Conservation (phyloP, 1,284 basidiomycete species). For the Cryptococcus depauperatus region DNA sequence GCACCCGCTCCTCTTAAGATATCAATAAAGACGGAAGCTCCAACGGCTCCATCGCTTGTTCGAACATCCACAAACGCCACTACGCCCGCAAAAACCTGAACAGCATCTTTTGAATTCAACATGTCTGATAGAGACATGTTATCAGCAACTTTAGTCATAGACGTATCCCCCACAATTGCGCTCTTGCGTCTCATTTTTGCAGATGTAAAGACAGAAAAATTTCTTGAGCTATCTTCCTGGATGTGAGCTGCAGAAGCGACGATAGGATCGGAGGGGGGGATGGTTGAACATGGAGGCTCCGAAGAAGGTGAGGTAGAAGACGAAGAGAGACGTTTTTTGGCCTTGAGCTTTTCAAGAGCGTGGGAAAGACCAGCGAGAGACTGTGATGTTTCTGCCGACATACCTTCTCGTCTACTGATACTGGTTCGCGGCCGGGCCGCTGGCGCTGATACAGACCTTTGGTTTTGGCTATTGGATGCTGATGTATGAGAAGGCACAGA, state of each 20-base stretch:
- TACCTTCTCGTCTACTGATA: constrained; percentile 25
- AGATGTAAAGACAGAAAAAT: constrained; percentile 5
- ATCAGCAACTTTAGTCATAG: not conserved
- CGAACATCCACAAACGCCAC: constrained; percentile 81
- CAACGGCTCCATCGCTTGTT: constrained; percentile 78
- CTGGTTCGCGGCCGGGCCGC: constrained; percentile 12
- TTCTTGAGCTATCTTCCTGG: constrained; percentile 5
- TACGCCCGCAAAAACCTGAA: constrained; percentile 56
- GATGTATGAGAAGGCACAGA: not conserved
- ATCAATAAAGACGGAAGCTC: constrained; percentile 70
- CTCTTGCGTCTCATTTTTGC: constrained; percentile 9
- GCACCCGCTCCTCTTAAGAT: constrained; percentile 77
- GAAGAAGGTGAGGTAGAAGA: not conserved
- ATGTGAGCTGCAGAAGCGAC: not conserved
- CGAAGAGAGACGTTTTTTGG: constrained; percentile 13
- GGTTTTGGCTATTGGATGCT: not conserved
- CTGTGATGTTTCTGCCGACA: constrained; percentile 31
- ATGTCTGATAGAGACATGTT: constrained; percentile 26
- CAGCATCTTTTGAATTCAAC: constrained; percentile 20
- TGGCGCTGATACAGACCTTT: constrained; percentile 25
- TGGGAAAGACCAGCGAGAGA: constrained; percentile 33
- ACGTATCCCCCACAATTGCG: constrained; percentile 7
- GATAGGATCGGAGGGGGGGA: constrained; percentile 4
- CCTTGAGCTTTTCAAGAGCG: constrained; percentile 35
- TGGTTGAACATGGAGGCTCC: not conserved